phyloP scores from a whole-genome alignment of 805 yeast genomes.

The Hanseniaspora hatyaiensis region DNA sequence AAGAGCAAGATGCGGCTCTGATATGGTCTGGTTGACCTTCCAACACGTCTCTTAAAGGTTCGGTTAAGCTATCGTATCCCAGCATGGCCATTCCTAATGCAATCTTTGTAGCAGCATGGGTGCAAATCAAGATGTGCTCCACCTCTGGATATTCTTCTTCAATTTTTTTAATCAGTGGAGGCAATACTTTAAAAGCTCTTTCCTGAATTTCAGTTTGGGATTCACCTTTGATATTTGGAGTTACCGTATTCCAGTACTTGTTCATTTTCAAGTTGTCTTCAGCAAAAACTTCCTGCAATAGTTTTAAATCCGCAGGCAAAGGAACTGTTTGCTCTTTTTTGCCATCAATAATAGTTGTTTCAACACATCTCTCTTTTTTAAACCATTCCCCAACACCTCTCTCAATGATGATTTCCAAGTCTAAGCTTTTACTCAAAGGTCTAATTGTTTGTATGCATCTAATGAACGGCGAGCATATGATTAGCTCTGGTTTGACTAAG shows the following conservation, averaged over 20 bases:
- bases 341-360: slow-evolving; percentile 9
- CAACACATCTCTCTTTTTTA: slow-evolving; percentile 47
- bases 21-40: slow-evolving; percentile 23
- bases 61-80: slow-evolving; percentile 32
- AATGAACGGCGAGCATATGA: slow-evolving; percentile 76
- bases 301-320: slow-evolving; percentile 44
- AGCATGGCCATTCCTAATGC: slow-evolving; percentile 71
- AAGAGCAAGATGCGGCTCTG: slow-evolving; percentile 74
- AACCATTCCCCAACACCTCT: slow-evolving; percentile 91
- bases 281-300: slow-evolving; percentile 45
- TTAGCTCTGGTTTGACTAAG: slow-evolving; percentile 52
- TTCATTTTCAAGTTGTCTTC: slow-evolving; percentile 28
- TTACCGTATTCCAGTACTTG: slow-evolving; percentile 43
- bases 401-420: slow-evolving; percentile 54
- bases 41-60: neutral
- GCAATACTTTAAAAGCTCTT: slow-evolving; percentile 48
- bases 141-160: slow-evolving; percentile 48
- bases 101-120: slow-evolving; percentile 90
- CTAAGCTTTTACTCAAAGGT: slow-evolving; percentile 53
- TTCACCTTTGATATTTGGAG: slow-evolving; percentile 65
- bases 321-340: slow-evolving; percentile 39
- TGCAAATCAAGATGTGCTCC: slow-evolving; percentile 55
- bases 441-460: slow-evolving; percentile 74
- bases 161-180: slow-evolving; percentile 44
- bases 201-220: slow-evolving; percentile 53